Conservation (phyloP, 257 asterid genomes). For the Nicotiana sylvestris region DNA sequence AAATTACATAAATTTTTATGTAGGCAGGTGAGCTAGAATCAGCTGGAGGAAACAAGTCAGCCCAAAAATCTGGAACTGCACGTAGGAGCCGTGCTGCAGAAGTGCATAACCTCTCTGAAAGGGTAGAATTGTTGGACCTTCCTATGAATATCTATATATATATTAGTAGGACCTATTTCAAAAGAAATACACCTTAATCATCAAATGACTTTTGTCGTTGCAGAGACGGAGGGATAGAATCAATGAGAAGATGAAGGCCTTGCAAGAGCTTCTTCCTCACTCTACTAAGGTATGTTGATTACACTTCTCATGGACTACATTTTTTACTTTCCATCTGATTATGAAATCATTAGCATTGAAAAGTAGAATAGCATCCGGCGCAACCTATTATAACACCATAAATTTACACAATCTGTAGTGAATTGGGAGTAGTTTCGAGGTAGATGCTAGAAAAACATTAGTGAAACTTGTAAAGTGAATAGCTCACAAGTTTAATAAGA, state of each 20-base stretch:
- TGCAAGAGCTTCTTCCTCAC: conserved; percentile 87
- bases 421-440: neutral
- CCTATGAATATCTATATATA: no score
- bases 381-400: neutral
- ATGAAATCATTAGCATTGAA: neutral
- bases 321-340: neutral
- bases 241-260: conserved; percentile 84
- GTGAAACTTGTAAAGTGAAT: neutral
- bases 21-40: conserved; percentile 69
- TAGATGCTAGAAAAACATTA: neutral
- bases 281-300: conserved; percentile 57
- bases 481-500: neutral
- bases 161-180: neutral
- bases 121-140: conserved; percentile 39
- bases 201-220: neutral
- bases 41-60: conserved; percentile 46
- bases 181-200: neutral
- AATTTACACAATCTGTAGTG: neutral
- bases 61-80: conserved; percentile 43
- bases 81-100: conserved; percentile 80
- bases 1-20: conserved; percentile 1
- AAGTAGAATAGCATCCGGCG: neutral
- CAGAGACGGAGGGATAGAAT: conserved; percentile 83
- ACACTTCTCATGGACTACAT: neutral
- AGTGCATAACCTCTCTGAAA: conserved; percentile 86